phyloP scores from a whole-genome alignment of 208 protist species.

The Leishmania tropica region DNA sequence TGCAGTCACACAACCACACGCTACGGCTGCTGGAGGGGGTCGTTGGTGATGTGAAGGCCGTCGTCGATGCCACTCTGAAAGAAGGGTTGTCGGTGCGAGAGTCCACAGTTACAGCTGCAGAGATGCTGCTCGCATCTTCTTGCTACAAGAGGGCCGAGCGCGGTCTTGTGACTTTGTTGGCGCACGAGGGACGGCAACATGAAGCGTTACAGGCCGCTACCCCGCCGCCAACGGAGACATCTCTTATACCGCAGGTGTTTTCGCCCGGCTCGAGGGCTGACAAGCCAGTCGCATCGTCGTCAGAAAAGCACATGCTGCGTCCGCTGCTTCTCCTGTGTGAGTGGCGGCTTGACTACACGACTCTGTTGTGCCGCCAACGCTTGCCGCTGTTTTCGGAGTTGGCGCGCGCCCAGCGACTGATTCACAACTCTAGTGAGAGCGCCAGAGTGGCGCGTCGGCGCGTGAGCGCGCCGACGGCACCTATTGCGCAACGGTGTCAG shows the following conservation, averaged over 20 bases:
- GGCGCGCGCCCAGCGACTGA: constrained; percentile 4
- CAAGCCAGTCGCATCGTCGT: not conserved
- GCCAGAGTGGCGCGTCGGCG: no score
- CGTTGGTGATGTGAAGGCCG: not conserved
- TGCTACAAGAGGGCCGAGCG: not conserved
- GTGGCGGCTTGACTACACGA: not conserved
- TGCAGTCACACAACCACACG: constrained; percentile 17
- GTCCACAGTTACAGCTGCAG: not conserved
- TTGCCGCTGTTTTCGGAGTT: constrained; percentile 4
- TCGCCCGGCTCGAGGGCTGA: not conserved
- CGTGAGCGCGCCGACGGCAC: not conserved
- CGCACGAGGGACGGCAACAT: not conserved
- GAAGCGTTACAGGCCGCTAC: not conserved
- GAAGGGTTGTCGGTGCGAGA: not conserved
- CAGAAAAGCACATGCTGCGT: not conserved
- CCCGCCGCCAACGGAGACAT: not conserved
- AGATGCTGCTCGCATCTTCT: not conserved
- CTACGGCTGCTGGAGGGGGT: not conserved
- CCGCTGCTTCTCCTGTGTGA: not conserved
- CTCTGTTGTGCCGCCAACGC: not conserved
- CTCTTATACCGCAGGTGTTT: not conserved
- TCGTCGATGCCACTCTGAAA: not conserved
- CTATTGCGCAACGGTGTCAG: not conserved
- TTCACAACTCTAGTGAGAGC: not conserved
- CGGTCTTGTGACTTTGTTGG: not conserved